Evolutionary conservation across 1,139 yeast species (phyloP), one percentile per base, ranked within the genome.

Genomic region (Hyphopichia khmerensis): DNA sequence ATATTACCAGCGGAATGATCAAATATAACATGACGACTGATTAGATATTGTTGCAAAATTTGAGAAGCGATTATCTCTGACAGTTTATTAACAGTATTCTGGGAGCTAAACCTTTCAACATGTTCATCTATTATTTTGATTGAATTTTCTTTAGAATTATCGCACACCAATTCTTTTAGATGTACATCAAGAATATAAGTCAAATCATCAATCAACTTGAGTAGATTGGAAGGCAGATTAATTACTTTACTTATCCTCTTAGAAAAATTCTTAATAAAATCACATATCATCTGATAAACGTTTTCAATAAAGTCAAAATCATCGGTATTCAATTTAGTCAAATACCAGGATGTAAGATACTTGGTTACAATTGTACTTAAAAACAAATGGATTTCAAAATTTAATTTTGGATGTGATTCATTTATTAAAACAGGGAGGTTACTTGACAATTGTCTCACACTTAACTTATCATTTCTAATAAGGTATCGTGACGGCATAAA

Each of bases 271-370:
- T 51, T 51, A 3, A 66, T 55, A 34, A 70, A 52, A 24, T 57
- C 67, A 45, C 70, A 57, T 37, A 72, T 46, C 6, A 62, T 46
- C 32, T 48, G 51, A 48, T 72, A 71, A n/a, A 70, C 59, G 16
- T 44, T 43, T 35, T 49, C 57, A 16, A 71, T 44, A 48, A 73
- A 70, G 33, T 65, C 72, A 40, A 57, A 44, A 47, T 69, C 68
- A 37, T 67, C 68, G 2, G 77, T 71, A 43, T 71, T 69, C 17
- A 73, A 54, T 46, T 69, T 70, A 29, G 44, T 48, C 35, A 64
- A 52, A 48, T 71, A 73, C 79, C 79, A 73, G 38, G 72, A 59
- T 42, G 60, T 57, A 18, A 73, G 64, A 44, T 59, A 72, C 33
- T 63, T 59, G 9, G 62, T 54, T 47, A 69, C 57, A 5, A 72